Evolutionary conservation across 768 basidiomycete genomes (phyloP).

Genomic region (Stropharia rugosoannulata): DNA sequence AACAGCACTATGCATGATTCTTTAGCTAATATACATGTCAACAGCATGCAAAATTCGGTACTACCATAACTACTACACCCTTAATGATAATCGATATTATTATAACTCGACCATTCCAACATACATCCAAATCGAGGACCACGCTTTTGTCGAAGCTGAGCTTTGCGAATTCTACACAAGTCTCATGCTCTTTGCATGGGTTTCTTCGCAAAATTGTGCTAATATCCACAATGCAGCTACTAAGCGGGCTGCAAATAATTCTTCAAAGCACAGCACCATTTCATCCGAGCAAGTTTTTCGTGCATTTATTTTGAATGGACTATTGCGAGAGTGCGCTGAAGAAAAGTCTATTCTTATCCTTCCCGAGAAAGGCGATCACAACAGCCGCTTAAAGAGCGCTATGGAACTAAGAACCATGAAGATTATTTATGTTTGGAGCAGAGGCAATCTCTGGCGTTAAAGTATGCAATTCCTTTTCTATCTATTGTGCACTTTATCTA

Average conservation of each 20-base stretch:
- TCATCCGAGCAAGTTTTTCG: conserved; percentile 12
- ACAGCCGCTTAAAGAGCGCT: conserved; percentile 9
- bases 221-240: conserved; percentile 12
- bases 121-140: conserved; percentile 10
- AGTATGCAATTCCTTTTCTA: too few species aligned
- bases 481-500: too few species aligned
- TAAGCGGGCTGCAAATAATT: neutral
- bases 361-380: conserved; percentile 9
- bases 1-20: neutral
- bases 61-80: conserved; percentile 9
- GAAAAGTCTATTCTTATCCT: conserved; percentile 1
- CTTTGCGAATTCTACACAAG: conserved; percentile 12
- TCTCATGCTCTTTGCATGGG: conserved; percentile 14
- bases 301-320: conserved; percentile 9
- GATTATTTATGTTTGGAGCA: too few species aligned
- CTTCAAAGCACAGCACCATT: neutral
- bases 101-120: neutral
- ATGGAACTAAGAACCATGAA: conserved; percentile 7
- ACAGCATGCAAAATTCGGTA: conserved; percentile 6
- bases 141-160: conserved; percentile 5
- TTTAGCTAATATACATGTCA: neutral
- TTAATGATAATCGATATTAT: neutral
- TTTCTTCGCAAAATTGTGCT: conserved; percentile 12
- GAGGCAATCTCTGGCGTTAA: too few species aligned
- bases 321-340: conserved; percentile 8